phyloP scores from a whole-genome alignment of 2,329 filamentous ascomycete species.

The Xylaria polymorpha region DNA sequence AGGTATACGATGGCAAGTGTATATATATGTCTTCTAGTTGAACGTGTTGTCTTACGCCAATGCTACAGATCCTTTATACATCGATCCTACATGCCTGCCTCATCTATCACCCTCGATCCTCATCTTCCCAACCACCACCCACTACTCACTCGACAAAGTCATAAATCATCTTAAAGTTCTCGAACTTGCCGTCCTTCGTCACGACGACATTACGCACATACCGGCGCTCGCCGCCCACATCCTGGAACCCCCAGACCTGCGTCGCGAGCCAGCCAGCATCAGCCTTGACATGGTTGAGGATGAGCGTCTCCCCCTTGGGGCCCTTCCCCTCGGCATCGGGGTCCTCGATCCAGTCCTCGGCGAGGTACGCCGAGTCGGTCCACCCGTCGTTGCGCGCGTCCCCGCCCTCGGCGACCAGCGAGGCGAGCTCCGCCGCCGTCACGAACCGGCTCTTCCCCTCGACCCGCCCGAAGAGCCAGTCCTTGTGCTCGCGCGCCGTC shows the following conservation, averaged over 20 bases:
- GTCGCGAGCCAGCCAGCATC: constrained; percentile 65
- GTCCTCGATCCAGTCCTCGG: constrained; percentile 71
- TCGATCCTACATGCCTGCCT: not conserved
- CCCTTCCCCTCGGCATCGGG: constrained; percentile 60
- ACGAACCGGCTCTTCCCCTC: constrained; percentile 68
- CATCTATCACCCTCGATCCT: not conserved
- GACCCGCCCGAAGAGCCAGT: constrained; percentile 83
- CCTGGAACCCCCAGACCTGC: constrained; percentile 72
- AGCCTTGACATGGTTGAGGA: constrained; percentile 71
- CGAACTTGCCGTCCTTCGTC: constrained; percentile 58
- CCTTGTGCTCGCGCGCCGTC: constrained; percentile 70
- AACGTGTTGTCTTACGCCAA: not conserved
- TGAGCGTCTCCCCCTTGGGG: constrained; percentile 68
- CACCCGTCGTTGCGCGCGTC: constrained; percentile 63
- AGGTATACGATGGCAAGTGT: not conserved
- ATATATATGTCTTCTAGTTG: not conserved
- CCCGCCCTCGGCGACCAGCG: constrained; percentile 67
- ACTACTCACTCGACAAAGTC: constrained; percentile 55
- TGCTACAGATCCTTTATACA: not conserved
- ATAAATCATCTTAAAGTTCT: constrained; percentile 66
- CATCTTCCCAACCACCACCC: not conserved
- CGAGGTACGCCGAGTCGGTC: constrained; percentile 65
- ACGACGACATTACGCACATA: constrained; percentile 66
- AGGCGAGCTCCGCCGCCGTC: constrained; percentile 64
- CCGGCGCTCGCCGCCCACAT: constrained; percentile 62